phyloP scores from a whole-genome alignment of 2,329 filamentous ascomycete species.

The Colletotrichum gloeosporioides region DNA sequence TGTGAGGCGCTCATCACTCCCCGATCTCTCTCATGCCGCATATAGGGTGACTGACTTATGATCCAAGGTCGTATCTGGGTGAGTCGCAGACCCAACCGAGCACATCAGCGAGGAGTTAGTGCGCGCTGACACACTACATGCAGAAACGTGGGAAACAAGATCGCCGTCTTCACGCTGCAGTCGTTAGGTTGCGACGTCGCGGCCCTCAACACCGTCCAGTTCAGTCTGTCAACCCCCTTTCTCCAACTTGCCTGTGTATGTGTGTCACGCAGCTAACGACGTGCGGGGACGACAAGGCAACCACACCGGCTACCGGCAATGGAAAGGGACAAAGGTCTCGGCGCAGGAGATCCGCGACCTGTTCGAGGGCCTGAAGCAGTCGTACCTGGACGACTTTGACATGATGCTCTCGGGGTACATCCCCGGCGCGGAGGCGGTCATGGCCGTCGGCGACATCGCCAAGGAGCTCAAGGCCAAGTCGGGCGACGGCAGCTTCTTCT shows the following conservation, averaged over 20 bases:
- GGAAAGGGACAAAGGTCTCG: slow-evolving; percentile 82
- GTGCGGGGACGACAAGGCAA: slow-evolving; percentile 70
- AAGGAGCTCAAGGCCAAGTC: slow-evolving; percentile 76
- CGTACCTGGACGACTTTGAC: slow-evolving; percentile 86
- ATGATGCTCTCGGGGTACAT: slow-evolving; percentile 96
- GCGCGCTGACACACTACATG: neutral
- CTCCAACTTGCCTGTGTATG: neutral
- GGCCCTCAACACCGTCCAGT: slow-evolving; percentile 94
- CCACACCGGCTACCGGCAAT: slow-evolving; percentile 89
- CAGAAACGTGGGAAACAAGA: slow-evolving; percentile 97
- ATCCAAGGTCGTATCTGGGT: slow-evolving; percentile 50
- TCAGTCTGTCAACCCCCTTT: slow-evolving; percentile 68
- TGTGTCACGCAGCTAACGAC: neutral
- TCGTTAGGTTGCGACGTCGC: slow-evolving; percentile 92
- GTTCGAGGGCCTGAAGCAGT: slow-evolving; percentile 84
- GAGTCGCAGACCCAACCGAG: slow-evolving; percentile 18
- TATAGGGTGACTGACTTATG: slow-evolving; percentile 25
- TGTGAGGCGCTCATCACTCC: slow-evolving; percentile 64
- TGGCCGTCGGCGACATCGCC: slow-evolving; percentile 84
- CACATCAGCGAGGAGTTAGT: neutral
- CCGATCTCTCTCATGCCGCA: neutral
- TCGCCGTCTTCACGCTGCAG: slow-evolving; percentile 94
- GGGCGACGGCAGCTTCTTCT: slow-evolving; percentile 82
- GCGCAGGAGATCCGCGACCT: slow-evolving; percentile 84
- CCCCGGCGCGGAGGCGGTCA: slow-evolving; percentile 83